phyloP scores from a whole-genome alignment of 1,139 yeast species.

The Kodamaea ohmeri region DNA sequence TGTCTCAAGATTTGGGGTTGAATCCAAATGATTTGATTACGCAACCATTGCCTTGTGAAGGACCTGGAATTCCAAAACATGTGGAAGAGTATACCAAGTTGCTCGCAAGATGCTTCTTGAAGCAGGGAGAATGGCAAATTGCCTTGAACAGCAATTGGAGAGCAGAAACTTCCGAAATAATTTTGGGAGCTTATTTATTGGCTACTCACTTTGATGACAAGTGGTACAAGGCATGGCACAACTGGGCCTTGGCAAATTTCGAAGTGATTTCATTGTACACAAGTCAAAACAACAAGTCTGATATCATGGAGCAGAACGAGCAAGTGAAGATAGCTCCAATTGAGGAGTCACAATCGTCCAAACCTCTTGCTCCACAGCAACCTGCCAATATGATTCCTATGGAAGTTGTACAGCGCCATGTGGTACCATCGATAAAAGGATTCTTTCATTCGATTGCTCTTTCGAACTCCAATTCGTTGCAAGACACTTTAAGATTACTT shows the following conservation, averaged over 20 bases:
- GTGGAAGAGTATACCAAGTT: constrained; percentile 83
- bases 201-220: constrained; percentile 91
- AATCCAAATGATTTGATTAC: constrained; percentile 79
- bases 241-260: constrained; percentile 97
- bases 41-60: constrained; percentile 78
- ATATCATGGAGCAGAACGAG: constrained; percentile 25
- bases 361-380: constrained; percentile 12
- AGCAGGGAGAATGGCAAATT: constrained; percentile 98
- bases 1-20: constrained; percentile 84
- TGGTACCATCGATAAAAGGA: constrained; percentile 91
- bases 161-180: constrained; percentile 71
- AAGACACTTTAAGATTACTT: constrained; percentile 84
- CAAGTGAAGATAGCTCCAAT: constrained; percentile 20
- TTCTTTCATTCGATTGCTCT: constrained; percentile 93
- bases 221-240: constrained; percentile 99
- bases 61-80: constrained; percentile 72
- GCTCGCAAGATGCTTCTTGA: constrained; percentile 89
- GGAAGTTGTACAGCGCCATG: constrained; percentile 77
- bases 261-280: constrained; percentile 79
- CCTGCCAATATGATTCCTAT: constrained; percentile 39
- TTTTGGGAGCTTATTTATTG: constrained; percentile 84
- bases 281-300: constrained; percentile 30
- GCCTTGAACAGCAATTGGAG: constrained; percentile 78
- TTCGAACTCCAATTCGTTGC: constrained; percentile 82
- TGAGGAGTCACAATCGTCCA: constrained; percentile 9